These are phyloP conservation scores for Persicaria maculosa DNA, from an alignment of 148 eudicot genomes.

Conservation along the genomic window DNA sequence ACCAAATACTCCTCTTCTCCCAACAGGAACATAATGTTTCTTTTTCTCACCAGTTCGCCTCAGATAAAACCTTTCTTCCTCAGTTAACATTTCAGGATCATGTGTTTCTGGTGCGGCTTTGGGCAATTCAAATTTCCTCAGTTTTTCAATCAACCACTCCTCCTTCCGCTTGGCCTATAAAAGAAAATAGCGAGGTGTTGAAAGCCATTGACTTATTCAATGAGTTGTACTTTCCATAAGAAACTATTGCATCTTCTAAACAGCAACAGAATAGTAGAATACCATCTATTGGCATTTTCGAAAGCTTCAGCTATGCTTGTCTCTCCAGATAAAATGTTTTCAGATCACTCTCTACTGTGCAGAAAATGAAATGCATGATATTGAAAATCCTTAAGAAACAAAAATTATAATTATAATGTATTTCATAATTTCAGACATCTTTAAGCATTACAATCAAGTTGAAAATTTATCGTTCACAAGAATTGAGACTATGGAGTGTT, in stretches of 20 bases:
- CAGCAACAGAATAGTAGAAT: not conserved
- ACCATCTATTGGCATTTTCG: not conserved
- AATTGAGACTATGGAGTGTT: no score
- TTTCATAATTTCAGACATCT: not conserved
- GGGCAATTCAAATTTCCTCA: slow-evolving; percentile 76
- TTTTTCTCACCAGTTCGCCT: slow-evolving; percentile 96
- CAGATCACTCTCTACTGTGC: not conserved
- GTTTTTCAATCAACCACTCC: slow-evolving; percentile 89
- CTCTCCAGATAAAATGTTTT: not conserved
- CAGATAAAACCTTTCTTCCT: slow-evolving; percentile 85
- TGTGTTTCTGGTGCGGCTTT: slow-evolving; percentile 61
- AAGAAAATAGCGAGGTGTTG: not conserved
- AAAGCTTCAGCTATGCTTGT: not conserved
- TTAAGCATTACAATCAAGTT: no score
- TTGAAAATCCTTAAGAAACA: not conserved
- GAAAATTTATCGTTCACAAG: no score
- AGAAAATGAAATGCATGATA: not conserved
- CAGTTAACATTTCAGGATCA: slow-evolving; percentile 92
- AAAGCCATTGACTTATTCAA: not conserved
- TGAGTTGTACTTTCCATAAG: not conserved
- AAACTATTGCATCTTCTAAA: not conserved
- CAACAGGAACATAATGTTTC: slow-evolving; percentile 94
- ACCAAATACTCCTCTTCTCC: slow-evolving; percentile 97
- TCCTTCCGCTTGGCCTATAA: slow-evolving; percentile 92
- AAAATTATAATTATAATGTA: not conserved